phyloP scores from a whole-genome alignment of 495 filamentous ascomycete species.

The Tuber brumale region DNA sequence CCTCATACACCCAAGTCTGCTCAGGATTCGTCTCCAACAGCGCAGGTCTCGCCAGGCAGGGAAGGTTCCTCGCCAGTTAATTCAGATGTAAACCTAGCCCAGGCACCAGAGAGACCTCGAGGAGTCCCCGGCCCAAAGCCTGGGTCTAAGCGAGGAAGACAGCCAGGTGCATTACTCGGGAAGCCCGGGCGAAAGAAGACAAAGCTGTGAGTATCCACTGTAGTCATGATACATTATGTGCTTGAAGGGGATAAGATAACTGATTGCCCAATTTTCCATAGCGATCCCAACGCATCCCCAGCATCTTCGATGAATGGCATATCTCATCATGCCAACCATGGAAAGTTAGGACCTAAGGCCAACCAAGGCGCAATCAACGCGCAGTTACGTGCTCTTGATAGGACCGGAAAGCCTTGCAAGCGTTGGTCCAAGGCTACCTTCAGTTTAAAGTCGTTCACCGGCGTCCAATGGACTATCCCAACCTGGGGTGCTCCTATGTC shows the following conservation, averaged over 20 bases:
- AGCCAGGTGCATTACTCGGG: conserved; percentile 49
- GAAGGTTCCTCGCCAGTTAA: conserved; percentile 47
- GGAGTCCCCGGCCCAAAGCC: conserved; percentile 57
- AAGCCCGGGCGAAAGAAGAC: conserved; percentile 93
- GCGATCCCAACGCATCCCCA: conserved; percentile 36
- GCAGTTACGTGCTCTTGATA: conserved; percentile 84
- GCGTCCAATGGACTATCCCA: conserved; percentile 72
- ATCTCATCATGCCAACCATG: conserved; percentile 43
- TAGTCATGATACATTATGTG: conserved; percentile 32
- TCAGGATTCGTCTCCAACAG: conserved; percentile 45
- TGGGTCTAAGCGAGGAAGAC: conserved; percentile 56
- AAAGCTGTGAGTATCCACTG: conserved; percentile 63
- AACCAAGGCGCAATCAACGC: conserved; percentile 98
- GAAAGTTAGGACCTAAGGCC: conserved; percentile 91
- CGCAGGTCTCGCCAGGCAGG: conserved; percentile 50
- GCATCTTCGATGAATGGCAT: conserved; percentile 12
- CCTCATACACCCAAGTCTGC: conserved; percentile 44
- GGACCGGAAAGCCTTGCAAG: conserved; percentile 80
- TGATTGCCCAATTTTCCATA: conserved; percentile 26
- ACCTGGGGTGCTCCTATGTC: conserved; percentile 67
- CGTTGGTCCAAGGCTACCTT: conserved; percentile 81
- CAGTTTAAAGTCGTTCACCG: conserved; percentile 86
- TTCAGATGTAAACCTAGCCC: conserved; percentile 39
- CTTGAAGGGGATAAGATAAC: conserved; percentile 32
- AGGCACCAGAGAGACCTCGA: conserved; percentile 48